Base-by-base conservation (phyloP, 768 basidiomycete genomes). In the Steccherinum ochraceum region DNA sequence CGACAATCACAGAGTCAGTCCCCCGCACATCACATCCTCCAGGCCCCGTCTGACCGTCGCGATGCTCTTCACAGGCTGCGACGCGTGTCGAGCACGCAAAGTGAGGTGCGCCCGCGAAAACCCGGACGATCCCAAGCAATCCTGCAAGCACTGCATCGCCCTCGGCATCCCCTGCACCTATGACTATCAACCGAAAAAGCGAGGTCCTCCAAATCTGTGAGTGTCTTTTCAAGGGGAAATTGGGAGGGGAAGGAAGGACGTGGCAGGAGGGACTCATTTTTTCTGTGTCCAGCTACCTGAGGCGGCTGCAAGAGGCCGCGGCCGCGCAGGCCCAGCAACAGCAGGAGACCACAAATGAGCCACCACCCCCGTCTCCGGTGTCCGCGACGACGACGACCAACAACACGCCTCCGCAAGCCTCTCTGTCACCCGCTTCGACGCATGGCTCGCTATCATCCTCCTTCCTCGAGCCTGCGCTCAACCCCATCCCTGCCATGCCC, bases 101-200 rank as follows among this genome's bases (percentile, higher is more conserved):
- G 90, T 93, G 42, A 79, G 88, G 47, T 93, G 89, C 61, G 84
- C 85, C 4, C 75, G 85, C 55, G 90, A 92, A 61, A 84, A 84
- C 58, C 78, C 83, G 21, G 86, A 88, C 55, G 86, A 88, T 62
- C 72, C 79, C 10, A 86, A 84, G 66, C 81, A 81, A 56, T 75
- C 85, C 5, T 93, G 90, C 85, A 92, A 89, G 64, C 90, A 93
- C 63, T 93, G 90, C 64, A 74, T 86, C 58, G 77, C 85, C 0
- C 80, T 93, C 46, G 85, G 82, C 18, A 86, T 93, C 45, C 78
- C 83, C 4, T 93, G 93, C 66, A 92, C 88, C 1, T 95, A 93
- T 58, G 87, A 91, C 62, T 94, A 94, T 64, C 87, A 89, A 64
- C 93, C 93, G 18, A 93, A 93, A 75, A 94, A 94, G 68, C 75